Evolutionary conservation across 208 protist genomes (phyloP), one percentile per base, ranked within the genome.

Genomic region (Leishmania arabica): DNA sequence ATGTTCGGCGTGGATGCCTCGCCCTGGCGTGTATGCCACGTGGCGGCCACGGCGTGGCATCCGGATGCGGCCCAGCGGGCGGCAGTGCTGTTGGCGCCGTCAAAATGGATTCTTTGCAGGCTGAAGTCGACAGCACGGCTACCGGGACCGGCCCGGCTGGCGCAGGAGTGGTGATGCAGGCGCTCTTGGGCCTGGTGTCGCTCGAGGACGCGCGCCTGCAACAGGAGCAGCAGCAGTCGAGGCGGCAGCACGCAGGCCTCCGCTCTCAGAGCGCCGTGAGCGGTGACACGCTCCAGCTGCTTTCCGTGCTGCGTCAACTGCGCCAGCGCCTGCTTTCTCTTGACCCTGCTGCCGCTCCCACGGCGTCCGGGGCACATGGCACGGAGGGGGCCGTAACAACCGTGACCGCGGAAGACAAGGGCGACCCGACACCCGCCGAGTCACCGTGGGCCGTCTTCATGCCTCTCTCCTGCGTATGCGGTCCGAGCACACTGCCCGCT

Each of bases 121-220:
- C 15, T 3, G 53, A 62, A 15, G 24, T 37, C 9, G 47, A 42
- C 15, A 49, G 40, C 54, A 21, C 74, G 6, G 56, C 54, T 27
- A 24, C 56, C 53, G 58, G 34, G 5, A 31, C 19, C 15, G 27
- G 7, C 31, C n/a, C 72, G 7, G 72, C 51, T 0, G 70, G 75
- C 13, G 70, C 51, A 45, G 24, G 40, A 0, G 15, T 84, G 42
- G 82, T 85, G 53, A 78, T 85, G 62, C 58, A 78, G 34, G 47
- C 70, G 24, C 77, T 85, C 54, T 42, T 85, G 31, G 56, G 60
- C 24, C 17, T 78, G 19, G 54, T 81, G 11, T 85, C 82, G 0
- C n/a, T 24, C 34, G 82, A 85, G 51, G 82, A 85, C 53, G 54
- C 77, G 1, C 81, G 81, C 60, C 15, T 84, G 45, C 68, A 54